A percentile compares a stretch with the other conserved stretches of the same genome.
Conservation (phyloP, 768 basidiomycete species). For the Podaxis sp. region DNA sequence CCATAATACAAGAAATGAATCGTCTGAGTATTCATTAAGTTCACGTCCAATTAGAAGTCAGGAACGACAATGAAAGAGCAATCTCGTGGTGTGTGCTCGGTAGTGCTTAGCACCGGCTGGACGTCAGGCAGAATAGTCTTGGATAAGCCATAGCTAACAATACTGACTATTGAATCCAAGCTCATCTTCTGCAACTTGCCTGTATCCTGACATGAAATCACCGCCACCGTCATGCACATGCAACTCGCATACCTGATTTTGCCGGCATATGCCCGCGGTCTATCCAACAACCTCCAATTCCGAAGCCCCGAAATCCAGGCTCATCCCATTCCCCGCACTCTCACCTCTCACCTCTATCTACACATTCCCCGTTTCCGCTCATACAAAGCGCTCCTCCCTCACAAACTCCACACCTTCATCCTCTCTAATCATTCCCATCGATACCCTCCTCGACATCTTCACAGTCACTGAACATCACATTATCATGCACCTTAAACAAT, state of each 20-base stretch:
- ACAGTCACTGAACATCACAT: slow-evolving; percentile 45
- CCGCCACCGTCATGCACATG: neutral
- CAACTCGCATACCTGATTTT: slow-evolving; percentile 44
- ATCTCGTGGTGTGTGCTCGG: no score
- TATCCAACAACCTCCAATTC: slow-evolving; percentile 18
- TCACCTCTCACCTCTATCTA: slow-evolving; percentile 4
- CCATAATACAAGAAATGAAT: no score
- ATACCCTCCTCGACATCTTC: slow-evolving; percentile 44
- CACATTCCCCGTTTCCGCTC: slow-evolving; percentile 16
- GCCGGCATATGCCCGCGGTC: slow-evolving; percentile 40
- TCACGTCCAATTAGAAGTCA: no score
- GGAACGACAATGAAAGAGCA: no score
- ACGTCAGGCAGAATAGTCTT: no score
- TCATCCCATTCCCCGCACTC: slow-evolving; percentile 26
- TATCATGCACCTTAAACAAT: slow-evolving; percentile 65
- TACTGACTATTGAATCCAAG: no score
- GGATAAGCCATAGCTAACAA: no score
- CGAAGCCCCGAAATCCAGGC: slow-evolving; percentile 52
- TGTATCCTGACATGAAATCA: neutral
- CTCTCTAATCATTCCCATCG: slow-evolving; percentile 23
- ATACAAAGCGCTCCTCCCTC: slow-evolving; percentile 4
- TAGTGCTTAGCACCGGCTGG: no score
- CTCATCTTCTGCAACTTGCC: no score
- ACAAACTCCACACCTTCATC: neutral
- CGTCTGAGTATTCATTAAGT: no score